These are phyloP conservation scores for Phtheirospermum japonicum DNA, from an alignment of 257 asterid species.

Conservation along the genomic window DNA sequence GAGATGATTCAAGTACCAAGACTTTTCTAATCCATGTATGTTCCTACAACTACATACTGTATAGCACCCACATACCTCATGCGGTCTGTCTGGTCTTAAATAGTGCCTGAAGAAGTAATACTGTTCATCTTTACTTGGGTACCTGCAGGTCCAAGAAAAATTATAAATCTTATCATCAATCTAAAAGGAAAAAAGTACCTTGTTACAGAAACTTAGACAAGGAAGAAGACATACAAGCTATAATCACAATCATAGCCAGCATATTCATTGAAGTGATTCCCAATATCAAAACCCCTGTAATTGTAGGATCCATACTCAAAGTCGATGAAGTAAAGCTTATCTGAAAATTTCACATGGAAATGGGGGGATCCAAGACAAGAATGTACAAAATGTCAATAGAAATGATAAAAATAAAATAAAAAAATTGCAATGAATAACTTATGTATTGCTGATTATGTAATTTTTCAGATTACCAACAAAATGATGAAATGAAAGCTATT, in stretches of 20 bases:
- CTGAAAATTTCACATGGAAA: slow-evolving; percentile 44
- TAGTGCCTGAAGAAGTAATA: slow-evolving; percentile 82
- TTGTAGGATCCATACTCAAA: slow-evolving; percentile 93
- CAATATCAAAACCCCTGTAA: slow-evolving; percentile 95
- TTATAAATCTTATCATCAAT: slow-evolving; percentile 12
- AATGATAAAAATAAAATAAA: slow-evolving; percentile 16
- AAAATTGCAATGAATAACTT: slow-evolving; percentile 3
- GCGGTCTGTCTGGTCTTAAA: slow-evolving; percentile 54
- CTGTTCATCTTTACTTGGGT: slow-evolving; percentile 75
- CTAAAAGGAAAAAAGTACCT: slow-evolving; percentile 13
- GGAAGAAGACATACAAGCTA: slow-evolving; percentile 55
- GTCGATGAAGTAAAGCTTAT: slow-evolving; percentile 88
- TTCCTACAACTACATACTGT: slow-evolving; percentile 4
- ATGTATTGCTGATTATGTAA: background rate
- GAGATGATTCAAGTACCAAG: slow-evolving; percentile 5
- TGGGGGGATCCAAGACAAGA: slow-evolving; percentile 25
- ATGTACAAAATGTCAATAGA: slow-evolving; percentile 6
- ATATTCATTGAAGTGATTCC: slow-evolving; percentile 97
- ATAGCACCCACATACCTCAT: slow-evolving; percentile 49
- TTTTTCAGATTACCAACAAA: slow-evolving; percentile 23
- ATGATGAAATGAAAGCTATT: slow-evolving; percentile 7
- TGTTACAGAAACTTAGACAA: slow-evolving; percentile 1
- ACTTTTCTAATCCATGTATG: background rate
- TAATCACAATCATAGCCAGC: slow-evolving; percentile 99
- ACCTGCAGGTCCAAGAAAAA: slow-evolving; percentile 43